Conservation (phyloP, 1,284 basidiomycete species). For the Stygiomarasmius scandens region DNA sequence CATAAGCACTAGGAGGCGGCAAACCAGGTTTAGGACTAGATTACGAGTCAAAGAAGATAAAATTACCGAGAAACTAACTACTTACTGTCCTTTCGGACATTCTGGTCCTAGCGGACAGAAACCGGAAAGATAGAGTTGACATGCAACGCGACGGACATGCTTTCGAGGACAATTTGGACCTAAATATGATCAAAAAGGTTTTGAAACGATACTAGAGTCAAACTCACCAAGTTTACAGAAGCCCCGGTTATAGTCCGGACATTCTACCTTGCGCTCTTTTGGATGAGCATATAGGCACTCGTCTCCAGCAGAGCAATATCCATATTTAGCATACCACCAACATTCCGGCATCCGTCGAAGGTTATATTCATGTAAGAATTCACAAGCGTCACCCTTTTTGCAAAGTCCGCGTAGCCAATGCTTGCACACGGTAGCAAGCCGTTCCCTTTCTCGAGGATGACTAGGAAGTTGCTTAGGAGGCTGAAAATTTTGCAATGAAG, state of each 20-base stretch:
- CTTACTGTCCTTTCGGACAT: slow-evolving; percentile 91
- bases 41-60: slow-evolving; percentile 17
- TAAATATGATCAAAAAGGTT: slow-evolving; percentile 31
- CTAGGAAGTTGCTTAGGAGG: slow-evolving; percentile 79
- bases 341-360: slow-evolving; percentile 99
- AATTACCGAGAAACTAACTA: slow-evolving; percentile 24
- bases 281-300: slow-evolving; percentile 98
- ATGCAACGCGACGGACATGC: slow-evolving; percentile 90
- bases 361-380: slow-evolving; percentile 99
- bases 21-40: slow-evolving; percentile 73
- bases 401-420: slow-evolving; percentile 98
- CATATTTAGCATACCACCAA: slow-evolving; percentile 98
- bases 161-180: slow-evolving; percentile 91
- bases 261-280: slow-evolving; percentile 92
- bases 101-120: slow-evolving; percentile 95
- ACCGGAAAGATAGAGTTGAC: slow-evolving; percentile 90
- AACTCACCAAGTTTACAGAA: slow-evolving; percentile 88
- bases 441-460: slow-evolving; percentile 83
- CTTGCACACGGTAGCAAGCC: slow-evolving; percentile 95
- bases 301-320: slow-evolving; percentile 97
- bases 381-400: slow-evolving; percentile 98
- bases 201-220: slow-evolving; percentile 8
- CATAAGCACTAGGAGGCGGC: slow-evolving; percentile 76
- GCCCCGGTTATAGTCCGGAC: slow-evolving; percentile 93
- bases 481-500: slow-evolving; percentile 86